A percentile compares a stretch with the other conserved stretches of the same genome.
phyloP scores from a whole-genome alignment of 768 basidiomycete genomes.

The Lactarius tabidus region DNA sequence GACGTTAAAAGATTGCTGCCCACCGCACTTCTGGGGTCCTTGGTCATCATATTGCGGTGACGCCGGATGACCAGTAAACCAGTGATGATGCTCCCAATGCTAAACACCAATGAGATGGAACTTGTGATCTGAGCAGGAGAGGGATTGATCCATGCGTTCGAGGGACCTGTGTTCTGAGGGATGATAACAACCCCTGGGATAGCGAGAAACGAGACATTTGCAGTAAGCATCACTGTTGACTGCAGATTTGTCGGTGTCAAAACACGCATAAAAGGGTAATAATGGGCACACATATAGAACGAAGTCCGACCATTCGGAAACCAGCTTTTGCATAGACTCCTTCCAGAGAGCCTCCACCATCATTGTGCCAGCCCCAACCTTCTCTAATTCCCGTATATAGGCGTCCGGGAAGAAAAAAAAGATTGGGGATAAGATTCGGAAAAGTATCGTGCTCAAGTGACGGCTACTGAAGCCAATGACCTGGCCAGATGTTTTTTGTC shows the following conservation, averaged over 20 bases:
- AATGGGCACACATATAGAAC: too few species aligned
- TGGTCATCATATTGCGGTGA: slow-evolving; percentile 37
- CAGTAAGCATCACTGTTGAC: too few species aligned
- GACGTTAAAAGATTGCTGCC: slow-evolving; percentile 16
- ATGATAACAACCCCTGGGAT: slow-evolving; percentile 14
- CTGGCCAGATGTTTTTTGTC: too few species aligned
- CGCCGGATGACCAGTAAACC: slow-evolving; percentile 46
- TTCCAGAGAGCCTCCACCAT: neutral
- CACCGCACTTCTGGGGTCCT: slow-evolving; percentile 29
- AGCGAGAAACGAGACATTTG: neutral
- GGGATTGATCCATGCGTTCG: slow-evolving; percentile 27
- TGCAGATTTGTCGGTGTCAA: too few species aligned
- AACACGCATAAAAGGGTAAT: too few species aligned
- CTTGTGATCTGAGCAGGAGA: slow-evolving; percentile 49
- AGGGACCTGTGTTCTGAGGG: neutral
- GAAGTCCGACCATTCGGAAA: neutral
- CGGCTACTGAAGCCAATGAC: too few species aligned
- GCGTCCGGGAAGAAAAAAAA: neutral
- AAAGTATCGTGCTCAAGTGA: neutral
- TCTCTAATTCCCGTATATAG: neutral
- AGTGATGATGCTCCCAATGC: slow-evolving; percentile 46
- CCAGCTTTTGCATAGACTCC: neutral
- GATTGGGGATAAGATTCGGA: neutral
- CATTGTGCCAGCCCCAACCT: neutral
- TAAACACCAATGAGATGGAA: slow-evolving; percentile 46